phyloP scores from a whole-genome alignment of 441 rosid species.

The Corymbia citriodora region DNA sequence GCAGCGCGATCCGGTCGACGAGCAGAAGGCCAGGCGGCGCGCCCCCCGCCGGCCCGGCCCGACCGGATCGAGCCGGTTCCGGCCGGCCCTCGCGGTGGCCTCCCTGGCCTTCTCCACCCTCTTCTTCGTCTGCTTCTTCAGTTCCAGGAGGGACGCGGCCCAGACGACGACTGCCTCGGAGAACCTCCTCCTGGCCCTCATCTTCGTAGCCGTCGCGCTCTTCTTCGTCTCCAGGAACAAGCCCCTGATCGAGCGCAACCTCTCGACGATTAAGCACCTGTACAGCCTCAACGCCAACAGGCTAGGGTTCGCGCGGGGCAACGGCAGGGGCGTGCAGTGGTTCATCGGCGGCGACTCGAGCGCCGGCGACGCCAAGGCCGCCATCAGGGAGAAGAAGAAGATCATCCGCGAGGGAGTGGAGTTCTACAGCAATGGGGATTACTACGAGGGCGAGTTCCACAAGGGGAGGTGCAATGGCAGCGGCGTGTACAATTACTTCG shows the following conservation, averaged over 20 bases:
- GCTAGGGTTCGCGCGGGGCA: slow-evolving; percentile 28
- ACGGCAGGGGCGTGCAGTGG: slow-evolving; percentile 65
- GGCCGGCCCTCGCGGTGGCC: slow-evolving; percentile 42
- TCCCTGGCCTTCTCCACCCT: slow-evolving; percentile 41
- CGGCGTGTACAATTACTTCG: slow-evolving; percentile 84
- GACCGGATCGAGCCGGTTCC: slow-evolving; percentile 23
- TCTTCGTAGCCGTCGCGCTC: slow-evolving; percentile 69
- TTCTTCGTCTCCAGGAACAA: slow-evolving; percentile 73
- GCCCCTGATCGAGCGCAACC: slow-evolving; percentile 39
- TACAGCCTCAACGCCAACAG: slow-evolving; percentile 34
- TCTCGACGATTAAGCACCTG: slow-evolving; percentile 28
- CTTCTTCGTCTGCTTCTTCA: slow-evolving; percentile 37
- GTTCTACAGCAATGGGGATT: slow-evolving; percentile 83
- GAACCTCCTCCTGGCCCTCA: slow-evolving; percentile 63
- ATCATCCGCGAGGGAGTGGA: slow-evolving; percentile 76
- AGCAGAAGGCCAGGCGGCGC: slow-evolving; percentile 37
- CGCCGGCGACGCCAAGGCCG: neutral
- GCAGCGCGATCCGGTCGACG: slow-evolving; percentile 9
- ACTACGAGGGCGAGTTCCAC: slow-evolving; percentile 87
- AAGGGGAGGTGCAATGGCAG: slow-evolving; percentile 82
- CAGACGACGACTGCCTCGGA: slow-evolving; percentile 55
- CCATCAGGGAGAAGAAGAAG: slow-evolving; percentile 11
- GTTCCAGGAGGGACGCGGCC: slow-evolving; percentile 51
- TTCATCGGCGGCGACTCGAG: slow-evolving; percentile 55
- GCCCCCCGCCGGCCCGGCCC: slow-evolving; percentile 25